Percentiles rank a stretch among this genome's conserved stretches.
Conservation (phyloP, 2,329 filamentous ascomycete genomes). For the Chaetothyriales sp. region DNA sequence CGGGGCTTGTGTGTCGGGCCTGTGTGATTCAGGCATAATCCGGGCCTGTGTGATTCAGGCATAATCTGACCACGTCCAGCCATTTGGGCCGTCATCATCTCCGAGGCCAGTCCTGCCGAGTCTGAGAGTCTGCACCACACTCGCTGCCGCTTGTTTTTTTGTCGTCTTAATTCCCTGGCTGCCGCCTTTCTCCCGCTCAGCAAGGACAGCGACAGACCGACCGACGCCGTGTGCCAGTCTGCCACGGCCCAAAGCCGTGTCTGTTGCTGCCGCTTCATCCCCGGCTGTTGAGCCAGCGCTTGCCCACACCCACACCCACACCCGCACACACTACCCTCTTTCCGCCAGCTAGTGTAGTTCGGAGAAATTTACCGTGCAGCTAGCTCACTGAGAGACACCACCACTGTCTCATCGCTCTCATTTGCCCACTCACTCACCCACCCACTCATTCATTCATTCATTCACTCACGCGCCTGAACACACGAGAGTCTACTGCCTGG, state of each 20-base stretch:
- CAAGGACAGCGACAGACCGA: background rate
- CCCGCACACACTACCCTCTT: too few relatives aligned
- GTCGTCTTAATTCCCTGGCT: background rate
- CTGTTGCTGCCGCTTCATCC: too few relatives aligned
- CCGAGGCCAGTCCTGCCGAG: background rate
- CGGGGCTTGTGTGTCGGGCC: too few relatives aligned
- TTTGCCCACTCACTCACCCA: background rate
- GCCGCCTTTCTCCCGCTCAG: background rate
- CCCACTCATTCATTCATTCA: background rate
- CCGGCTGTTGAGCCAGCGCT: background rate
- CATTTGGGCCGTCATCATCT: background rate
- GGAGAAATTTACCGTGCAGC: too few relatives aligned
- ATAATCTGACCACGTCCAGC: background rate
- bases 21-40: too few relatives aligned
- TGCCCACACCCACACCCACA: too few relatives aligned
- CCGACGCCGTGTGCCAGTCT: background rate
- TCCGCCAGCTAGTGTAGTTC: too few relatives aligned
- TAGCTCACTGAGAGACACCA: too few relatives aligned
- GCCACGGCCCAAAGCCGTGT: too few relatives aligned
- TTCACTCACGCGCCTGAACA: background rate
- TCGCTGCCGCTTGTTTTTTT: background rate
- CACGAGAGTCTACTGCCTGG: background rate
- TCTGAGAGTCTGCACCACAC: background rate
- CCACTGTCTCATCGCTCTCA: background rate
- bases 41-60: background rate